phyloP scores from a whole-genome alignment of 2,329 filamentous ascomycete species.

The Fusarium chaquense region DNA sequence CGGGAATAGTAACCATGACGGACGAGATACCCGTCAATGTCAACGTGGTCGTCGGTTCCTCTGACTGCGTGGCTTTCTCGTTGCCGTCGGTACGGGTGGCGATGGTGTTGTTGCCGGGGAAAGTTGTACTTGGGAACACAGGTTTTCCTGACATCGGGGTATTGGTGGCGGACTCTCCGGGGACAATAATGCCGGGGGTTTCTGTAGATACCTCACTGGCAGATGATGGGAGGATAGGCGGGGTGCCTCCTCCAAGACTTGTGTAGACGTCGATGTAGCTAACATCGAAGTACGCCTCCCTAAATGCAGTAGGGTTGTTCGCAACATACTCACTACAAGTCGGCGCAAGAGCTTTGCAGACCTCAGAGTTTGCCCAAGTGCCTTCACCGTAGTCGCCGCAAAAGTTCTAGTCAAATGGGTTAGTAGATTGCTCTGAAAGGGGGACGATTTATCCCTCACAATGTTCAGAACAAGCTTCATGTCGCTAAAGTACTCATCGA shows the following conservation, averaged over 20 bases:
- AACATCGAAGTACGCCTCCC: slow-evolving; percentile 64
- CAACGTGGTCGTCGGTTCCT: slow-evolving; percentile 46
- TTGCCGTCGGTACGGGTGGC: neutral
- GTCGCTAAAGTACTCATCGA: slow-evolving; percentile 72
- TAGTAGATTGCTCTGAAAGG: neutral
- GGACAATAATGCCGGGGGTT: neutral
- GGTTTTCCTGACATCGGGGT: slow-evolving; percentile 5
- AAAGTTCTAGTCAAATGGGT: slow-evolving; percentile 65
- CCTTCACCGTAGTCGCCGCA: slow-evolving; percentile 79
- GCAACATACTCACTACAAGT: slow-evolving; percentile 63
- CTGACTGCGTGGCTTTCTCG: neutral
- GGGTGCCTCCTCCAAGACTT: slow-evolving; percentile 17
- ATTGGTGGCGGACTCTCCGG: neutral
- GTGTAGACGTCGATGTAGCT: slow-evolving; percentile 64
- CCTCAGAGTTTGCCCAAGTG: slow-evolving; percentile 56
- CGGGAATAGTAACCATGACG: slow-evolving; percentile 44
- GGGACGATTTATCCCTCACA: slow-evolving; percentile 46
- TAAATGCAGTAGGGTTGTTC: slow-evolving; percentile 58
- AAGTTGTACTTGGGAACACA: neutral
- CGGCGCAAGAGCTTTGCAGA: slow-evolving; percentile 56
- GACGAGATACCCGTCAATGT: slow-evolving; percentile 45
- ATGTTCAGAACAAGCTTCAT: slow-evolving; percentile 81
- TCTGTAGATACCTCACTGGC: neutral
- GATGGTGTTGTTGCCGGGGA: slow-evolving; percentile 8
- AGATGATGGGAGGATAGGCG: slow-evolving; percentile 14